Percentiles rank a stretch among this genome's conserved stretches.
Evolutionary conservation across 495 filamentous ascomycete species (phyloP).

Genomic region (Penicillium subrubescens): DNA sequence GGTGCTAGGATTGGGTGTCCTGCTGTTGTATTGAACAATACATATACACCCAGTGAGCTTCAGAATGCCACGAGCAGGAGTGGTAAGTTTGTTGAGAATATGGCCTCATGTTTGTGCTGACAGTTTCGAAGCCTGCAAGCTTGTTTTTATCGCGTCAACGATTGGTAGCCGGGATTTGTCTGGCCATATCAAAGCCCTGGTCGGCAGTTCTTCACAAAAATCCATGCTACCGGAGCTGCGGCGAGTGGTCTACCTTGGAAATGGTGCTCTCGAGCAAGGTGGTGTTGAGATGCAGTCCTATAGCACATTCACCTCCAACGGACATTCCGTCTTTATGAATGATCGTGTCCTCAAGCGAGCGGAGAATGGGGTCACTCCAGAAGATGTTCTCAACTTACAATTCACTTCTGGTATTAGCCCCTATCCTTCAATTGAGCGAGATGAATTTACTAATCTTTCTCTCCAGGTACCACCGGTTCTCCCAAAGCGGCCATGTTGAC

Average conservation of each 20-base stretch:
- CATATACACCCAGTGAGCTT: constrained; percentile 26
- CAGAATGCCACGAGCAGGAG: constrained; percentile 20
- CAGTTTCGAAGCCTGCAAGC: constrained; percentile 13
- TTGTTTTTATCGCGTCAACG: constrained; percentile 18
- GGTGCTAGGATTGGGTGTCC: constrained; percentile 26
- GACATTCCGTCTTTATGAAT: constrained; percentile 7
- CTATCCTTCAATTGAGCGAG: neutral
- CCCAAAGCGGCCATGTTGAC: constrained; percentile 86
- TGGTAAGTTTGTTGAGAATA: constrained; percentile 9
- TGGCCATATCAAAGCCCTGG: constrained; percentile 14
- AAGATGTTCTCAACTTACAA: constrained; percentile 82
- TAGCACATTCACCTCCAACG: constrained; percentile 12
- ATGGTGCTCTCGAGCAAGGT: neutral
- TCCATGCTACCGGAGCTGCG: constrained; percentile 16
- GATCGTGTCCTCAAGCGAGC: constrained; percentile 9
- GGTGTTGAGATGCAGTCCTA: constrained; percentile 21
- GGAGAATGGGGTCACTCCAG: constrained; percentile 41
- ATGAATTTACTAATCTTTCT: neutral
- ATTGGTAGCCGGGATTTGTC: constrained; percentile 15
- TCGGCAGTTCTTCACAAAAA: neutral
- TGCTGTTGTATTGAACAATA: constrained; percentile 31
- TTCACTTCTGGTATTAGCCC: constrained; percentile 68
- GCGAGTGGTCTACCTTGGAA: constrained; percentile 16
- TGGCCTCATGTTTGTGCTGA: neutral
- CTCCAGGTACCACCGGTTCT: constrained; percentile 65